Conservation (phyloP, 345 rosid species). For the Syzygium oleosum region DNA sequence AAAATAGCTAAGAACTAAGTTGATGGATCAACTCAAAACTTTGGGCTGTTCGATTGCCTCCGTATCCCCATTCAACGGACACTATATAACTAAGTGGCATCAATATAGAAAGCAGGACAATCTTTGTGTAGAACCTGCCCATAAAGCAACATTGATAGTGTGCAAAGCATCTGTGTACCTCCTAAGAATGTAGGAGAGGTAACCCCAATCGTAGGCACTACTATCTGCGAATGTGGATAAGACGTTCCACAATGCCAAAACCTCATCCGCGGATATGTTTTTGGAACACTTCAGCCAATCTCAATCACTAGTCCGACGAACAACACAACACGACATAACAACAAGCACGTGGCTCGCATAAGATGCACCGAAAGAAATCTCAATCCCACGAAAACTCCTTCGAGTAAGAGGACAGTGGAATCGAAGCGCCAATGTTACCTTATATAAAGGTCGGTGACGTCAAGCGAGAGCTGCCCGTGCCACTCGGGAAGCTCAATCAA, state of each 20-base stretch:
- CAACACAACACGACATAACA: neutral
- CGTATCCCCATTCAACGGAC: neutral
- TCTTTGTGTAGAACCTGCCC: neutral
- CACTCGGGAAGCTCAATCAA: slow-evolving; percentile 68
- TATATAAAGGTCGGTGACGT: slow-evolving; percentile 71
- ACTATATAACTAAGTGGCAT: neutral
- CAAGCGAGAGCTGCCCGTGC: slow-evolving; percentile 86
- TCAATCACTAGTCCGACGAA: neutral
- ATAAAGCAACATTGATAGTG: neutral
- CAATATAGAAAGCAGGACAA: neutral
- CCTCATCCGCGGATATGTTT: neutral
- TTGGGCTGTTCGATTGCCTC: neutral
- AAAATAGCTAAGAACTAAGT: neutral
- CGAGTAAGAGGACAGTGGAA: neutral
- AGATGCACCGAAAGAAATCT: neutral
- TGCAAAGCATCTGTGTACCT: neutral
- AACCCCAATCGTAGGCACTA: neutral
- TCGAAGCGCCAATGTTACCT: slow-evolving; percentile 32
- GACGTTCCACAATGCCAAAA: neutral
- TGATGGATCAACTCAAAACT: neutral
- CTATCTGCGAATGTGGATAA: neutral
- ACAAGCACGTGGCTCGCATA: neutral
- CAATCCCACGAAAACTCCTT: neutral
- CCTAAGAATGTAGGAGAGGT: neutral
- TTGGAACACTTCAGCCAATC: neutral